Base-by-base conservation (phyloP, 495 filamentous ascomycete species). In the Hyaloscypha finlandica region DNA sequence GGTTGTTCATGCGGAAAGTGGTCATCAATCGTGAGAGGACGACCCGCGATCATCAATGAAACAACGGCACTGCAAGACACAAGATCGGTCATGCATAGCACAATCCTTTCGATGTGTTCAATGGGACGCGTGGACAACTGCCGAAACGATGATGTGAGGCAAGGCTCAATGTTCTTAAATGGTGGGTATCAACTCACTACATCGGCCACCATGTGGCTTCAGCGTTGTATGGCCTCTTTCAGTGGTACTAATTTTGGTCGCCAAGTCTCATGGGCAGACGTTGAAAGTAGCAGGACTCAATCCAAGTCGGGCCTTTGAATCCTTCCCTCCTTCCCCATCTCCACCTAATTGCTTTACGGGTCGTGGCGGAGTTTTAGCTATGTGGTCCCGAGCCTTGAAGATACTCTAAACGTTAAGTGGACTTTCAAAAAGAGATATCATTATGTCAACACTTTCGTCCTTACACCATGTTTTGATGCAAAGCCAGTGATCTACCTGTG, bases 61-160 rank as follows among this genome's bases (percentile, higher is more conserved):
- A 59, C 56, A 59, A 56, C 31, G 12, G 5, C 6, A 32, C 8
- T 3, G 56, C 56, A 59, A 20, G 19, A 29, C 25, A 51, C 51
- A 62, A 62, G 39, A 39, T 30, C 51, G 59, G 48, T 51, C 61
- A 63, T 51, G 45, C 61, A 53, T 63, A 37, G 61, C 61, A 63
- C 54, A 20, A 33, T 31, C 8, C 31, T n/a, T 20, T 19, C 32
- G 19, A 25, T 54, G 14, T 25, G 14, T 25, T 16, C 22, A 32
- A 63, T 45, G 31, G 61, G 45, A 51, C 20, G 29, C 25, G 61
- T 54, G 45, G 61, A 63, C 25, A 6, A 20, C 8, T 45, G 8
- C 37, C 42, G 42, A 48, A 48, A 48, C 42, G 11, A 48, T 48
- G 42, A 48, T 48, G 42, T 6, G 16, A 48, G 8, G 42, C 42